Percentiles rank a stretch among this genome's conserved stretches.
These are phyloP conservation scores for Eudorina sp. DNA, from an alignment of 139 green algal genomes.

Conservation along the genomic window DNA sequence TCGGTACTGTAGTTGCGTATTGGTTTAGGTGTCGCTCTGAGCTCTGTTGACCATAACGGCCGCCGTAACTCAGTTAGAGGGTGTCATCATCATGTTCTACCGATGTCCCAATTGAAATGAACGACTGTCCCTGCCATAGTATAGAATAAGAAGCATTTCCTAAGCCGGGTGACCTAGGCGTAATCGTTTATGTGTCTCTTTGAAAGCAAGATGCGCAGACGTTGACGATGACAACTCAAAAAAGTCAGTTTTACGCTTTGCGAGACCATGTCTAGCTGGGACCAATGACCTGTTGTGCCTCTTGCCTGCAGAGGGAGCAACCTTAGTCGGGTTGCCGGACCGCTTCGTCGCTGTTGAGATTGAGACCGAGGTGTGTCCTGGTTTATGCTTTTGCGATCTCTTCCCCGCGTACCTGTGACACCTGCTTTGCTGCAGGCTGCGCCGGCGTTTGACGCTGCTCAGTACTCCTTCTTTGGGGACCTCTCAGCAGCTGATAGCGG, in stretches of 20 bases:
- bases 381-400: not conserved
- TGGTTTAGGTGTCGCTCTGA: no score
- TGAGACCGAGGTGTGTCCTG: conserved; percentile 27
- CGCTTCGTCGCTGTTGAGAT: conserved; percentile 41
- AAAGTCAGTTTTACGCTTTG: not conserved
- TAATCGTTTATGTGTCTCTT: not conserved
- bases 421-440: not conserved
- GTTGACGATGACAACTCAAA: conserved; percentile 6
- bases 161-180: no score
- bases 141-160: no score
- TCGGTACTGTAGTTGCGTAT: no score
- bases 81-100: no score
- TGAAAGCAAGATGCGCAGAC: not conserved
- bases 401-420: no score
- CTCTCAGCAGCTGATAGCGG: conserved; percentile 52
- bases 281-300: not conserved
- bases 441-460: conserved; percentile 60
- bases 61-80: no score
- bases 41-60: no score
- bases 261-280: no score
- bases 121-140: no score
- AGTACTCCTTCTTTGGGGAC: conserved; percentile 84
- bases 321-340: conserved; percentile 25
- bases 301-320: conserved; percentile 19
- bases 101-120: no score